A percentile compares a stretch with the other conserved stretches of the same genome.
These are phyloP conservation scores for Fusarium fujikuroi DNA, from an alignment of 2,329 filamentous ascomycete genomes.

Conservation along the genomic window DNA sequence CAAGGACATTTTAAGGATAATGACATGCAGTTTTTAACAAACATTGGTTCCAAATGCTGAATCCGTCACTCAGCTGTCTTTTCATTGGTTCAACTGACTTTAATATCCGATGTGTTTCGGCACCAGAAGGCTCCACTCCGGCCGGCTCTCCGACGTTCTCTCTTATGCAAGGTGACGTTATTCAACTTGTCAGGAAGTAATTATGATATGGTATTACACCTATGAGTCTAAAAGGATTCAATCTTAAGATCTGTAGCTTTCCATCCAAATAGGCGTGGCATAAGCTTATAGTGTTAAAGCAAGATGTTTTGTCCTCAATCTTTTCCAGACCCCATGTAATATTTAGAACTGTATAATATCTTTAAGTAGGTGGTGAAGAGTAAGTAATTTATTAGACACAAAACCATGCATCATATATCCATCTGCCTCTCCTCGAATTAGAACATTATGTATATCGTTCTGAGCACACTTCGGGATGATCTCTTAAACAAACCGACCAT, in stretches of 20 bases:
- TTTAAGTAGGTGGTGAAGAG: neutral
- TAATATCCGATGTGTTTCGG: slow-evolving; percentile 39
- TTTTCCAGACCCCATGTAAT: neutral
- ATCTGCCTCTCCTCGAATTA: neutral
- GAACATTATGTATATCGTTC: neutral
- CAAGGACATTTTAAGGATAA: too few relatives aligned
- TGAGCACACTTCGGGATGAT: neutral
- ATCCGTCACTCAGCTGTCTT: slow-evolving; percentile 12
- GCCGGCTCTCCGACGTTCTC: neutral
- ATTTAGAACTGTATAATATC: neutral
- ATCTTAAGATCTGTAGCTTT: neutral
- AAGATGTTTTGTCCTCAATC: neutral
- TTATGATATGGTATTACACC: neutral
- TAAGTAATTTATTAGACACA: neutral
- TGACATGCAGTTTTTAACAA: neutral
- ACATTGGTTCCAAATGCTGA: slow-evolving; percentile 14
- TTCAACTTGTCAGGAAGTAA: neutral
- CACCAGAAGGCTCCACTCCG: slow-evolving; percentile 15
- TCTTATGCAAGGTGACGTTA: neutral
- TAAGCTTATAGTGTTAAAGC: neutral
- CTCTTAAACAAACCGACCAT: neutral
- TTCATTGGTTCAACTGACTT: slow-evolving; percentile 36
- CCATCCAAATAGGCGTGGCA: neutral
- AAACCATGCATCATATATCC: neutral
- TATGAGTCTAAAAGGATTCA: neutral